Conservation (phyloP, 2,329 filamentous ascomycete species). For the Ophiostoma quercus region DNA sequence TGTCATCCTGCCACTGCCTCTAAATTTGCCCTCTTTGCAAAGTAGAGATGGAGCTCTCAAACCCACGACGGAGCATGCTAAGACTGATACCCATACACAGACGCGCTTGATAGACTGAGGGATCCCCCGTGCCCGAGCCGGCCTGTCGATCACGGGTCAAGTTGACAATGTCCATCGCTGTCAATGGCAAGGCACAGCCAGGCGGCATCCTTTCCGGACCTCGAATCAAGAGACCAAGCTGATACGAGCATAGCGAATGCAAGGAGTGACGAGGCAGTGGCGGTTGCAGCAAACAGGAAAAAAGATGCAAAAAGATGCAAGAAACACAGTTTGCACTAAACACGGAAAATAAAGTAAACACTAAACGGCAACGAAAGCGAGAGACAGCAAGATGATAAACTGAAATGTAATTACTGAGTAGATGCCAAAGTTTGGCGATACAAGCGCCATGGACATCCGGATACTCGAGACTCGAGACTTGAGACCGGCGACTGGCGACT, state of each 20-base stretch:
- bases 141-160: slow-evolving; percentile 2
- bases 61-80: background rate
- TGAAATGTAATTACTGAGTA: background rate
- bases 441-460: background rate
- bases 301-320: background rate
- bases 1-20: background rate
- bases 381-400: slow-evolving; percentile 3
- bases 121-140: slow-evolving; percentile 5
- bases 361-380: background rate
- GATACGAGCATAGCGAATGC: background rate
- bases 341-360: background rate
- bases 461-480: background rate
- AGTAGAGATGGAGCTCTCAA: background rate
- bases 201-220: background rate
- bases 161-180: background rate
- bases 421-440: background rate
- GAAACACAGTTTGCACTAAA: background rate
- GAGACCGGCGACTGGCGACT: background rate
- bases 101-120: background rate
- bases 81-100: background rate
- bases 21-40: background rate
- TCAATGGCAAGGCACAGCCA: background rate
- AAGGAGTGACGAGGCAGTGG: background rate
- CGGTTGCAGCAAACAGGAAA: slow-evolving; percentile 1
- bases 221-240: background rate